phyloP scores from a whole-genome alignment of 2,329 filamentous ascomycete species.

The Talaromyces marneffei region DNA sequence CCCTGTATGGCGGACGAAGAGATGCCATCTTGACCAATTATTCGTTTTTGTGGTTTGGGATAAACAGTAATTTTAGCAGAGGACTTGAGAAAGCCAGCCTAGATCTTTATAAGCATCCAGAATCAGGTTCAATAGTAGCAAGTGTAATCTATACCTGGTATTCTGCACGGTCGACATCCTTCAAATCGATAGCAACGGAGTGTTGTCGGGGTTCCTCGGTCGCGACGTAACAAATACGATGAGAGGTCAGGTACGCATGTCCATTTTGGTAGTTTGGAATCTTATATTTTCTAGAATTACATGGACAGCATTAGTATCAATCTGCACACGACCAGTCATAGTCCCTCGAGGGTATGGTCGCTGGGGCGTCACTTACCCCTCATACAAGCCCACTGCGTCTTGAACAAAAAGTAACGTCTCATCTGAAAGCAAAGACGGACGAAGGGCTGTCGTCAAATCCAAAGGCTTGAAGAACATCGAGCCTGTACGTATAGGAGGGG shows the following conservation, averaged over 20 bases:
- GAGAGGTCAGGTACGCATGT: constrained; percentile 92
- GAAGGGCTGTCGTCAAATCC: constrained; percentile 91
- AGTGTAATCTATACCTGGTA: constrained; percentile 63
- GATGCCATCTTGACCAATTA: constrained; percentile 52
- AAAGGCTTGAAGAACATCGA: constrained; percentile 97
- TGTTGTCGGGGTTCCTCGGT: constrained; percentile 76
- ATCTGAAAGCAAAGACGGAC: constrained; percentile 85
- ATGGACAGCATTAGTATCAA: constrained; percentile 13
- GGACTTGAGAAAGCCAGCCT: constrained; percentile 80
- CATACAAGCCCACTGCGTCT: constrained; percentile 93
- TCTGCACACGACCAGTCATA: not conserved
- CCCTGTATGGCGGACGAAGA: constrained; percentile 32
- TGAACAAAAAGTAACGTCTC: constrained; percentile 95
- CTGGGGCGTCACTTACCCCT: constrained; percentile 71
- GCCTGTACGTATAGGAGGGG: constrained; percentile 35
- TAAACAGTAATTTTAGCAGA: constrained; percentile 87
- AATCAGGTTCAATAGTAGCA: not conserved
- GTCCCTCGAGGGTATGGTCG: too few relatives aligned
- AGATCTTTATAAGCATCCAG: constrained; percentile 21
- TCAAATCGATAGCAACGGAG: constrained; percentile 79
- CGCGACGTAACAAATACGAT: constrained; percentile 92
- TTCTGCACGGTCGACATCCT: constrained; percentile 84
- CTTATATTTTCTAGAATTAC: constrained; percentile 74
- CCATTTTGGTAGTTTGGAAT: constrained; percentile 90
- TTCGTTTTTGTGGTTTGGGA: constrained; percentile 69